These are phyloP conservation scores for Coniosporium apollinis DNA, from an alignment of 495 filamentous ascomycete genomes.

Conservation along the genomic window DNA sequence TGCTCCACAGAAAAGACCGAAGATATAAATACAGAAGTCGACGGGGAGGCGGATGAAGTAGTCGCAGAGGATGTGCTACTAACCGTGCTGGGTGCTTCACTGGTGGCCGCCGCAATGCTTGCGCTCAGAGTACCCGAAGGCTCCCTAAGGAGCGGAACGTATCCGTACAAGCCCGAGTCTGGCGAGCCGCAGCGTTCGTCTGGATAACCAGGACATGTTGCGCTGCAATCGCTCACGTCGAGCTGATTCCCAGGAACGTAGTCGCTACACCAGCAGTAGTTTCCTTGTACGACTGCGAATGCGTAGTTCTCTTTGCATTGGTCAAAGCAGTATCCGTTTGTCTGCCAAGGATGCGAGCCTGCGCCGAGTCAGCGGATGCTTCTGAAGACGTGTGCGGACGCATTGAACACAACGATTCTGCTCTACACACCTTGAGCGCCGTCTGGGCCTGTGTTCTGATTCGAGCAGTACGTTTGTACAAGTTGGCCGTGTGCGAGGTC, in stretches of 20 bases:
- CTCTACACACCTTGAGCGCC: conserved; percentile 3
- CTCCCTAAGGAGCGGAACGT: conserved; percentile 30
- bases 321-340: conserved; percentile 42
- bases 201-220: conserved; percentile 49
- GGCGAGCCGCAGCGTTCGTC: conserved; percentile 45
- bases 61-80: not conserved
- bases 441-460: conserved; percentile 13
- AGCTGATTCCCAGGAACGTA: conserved; percentile 37
- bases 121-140: conserved; percentile 32
- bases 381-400: not conserved
- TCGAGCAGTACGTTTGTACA: conserved; percentile 11
- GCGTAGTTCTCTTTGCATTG: conserved; percentile 42
- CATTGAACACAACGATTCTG: not conserved
- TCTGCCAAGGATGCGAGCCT: conserved; percentile 35
- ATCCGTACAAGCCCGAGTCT: conserved; percentile 38
- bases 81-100: conserved; percentile 5
- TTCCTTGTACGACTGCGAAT: conserved; percentile 47
- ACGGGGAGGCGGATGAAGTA: not conserved
- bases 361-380: not conserved
- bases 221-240: conserved; percentile 32
- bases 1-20: too few species aligned
- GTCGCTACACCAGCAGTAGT: conserved; percentile 63
- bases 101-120: conserved; percentile 3
- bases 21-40: conserved; percentile 1
- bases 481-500: too few species aligned